Base-by-base conservation (phyloP, 2,329 filamentous ascomycete genomes). In the Parastagonospora avenae region DNA sequence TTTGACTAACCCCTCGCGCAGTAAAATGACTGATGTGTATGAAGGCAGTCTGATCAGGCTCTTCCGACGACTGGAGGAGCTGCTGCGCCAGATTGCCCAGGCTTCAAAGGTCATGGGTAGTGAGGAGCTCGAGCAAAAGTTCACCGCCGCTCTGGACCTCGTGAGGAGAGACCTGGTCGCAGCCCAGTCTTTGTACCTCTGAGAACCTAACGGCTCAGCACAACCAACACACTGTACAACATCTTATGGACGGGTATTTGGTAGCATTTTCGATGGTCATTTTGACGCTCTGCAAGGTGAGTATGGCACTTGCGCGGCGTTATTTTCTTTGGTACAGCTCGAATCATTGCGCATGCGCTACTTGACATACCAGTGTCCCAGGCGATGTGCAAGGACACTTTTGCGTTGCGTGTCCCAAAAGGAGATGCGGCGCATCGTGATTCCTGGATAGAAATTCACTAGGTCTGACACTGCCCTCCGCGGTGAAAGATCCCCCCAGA, bases 11-110 rank as follows among this genome's bases (percentile, higher is more conserved):
- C 30, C 19, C 14, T 31, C 43, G n/a, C 1, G 40, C 48, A 96
- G 93, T 77, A 96, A 96, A 91, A 97, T 99, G 92, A 97, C 94
- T 27, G 93, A 97, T 66, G 91, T 93, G 27, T 99, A 97, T 75
- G 94, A 99, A 78, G 94, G 94, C 53, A 97, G 91, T 51, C 80
- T 99, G 54, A 97, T 99, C 64, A 91, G 94, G 42, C 86, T 97
- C 33, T 99, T 99, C 85, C 89, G 94, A 47, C 90, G 94, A 15
- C 81, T 99, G 29, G 94, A 99, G 76, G 94, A 99, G 77, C 81
- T 97, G 50, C 80, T 99, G 31, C 85, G 94, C 60, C 94, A 99
- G 75, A 96, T 97, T 84, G 93, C 89, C 12, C 90, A 97, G 77
- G 94, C 93, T 19, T 85, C 90, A 60, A 97, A 97, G 78, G 93